A percentile compares a stretch with the other conserved stretches of the same genome.
Evolutionary conservation across 495 filamentous ascomycete genomes (phyloP).

Genomic region (Hyaloscypha bicolor): DNA sequence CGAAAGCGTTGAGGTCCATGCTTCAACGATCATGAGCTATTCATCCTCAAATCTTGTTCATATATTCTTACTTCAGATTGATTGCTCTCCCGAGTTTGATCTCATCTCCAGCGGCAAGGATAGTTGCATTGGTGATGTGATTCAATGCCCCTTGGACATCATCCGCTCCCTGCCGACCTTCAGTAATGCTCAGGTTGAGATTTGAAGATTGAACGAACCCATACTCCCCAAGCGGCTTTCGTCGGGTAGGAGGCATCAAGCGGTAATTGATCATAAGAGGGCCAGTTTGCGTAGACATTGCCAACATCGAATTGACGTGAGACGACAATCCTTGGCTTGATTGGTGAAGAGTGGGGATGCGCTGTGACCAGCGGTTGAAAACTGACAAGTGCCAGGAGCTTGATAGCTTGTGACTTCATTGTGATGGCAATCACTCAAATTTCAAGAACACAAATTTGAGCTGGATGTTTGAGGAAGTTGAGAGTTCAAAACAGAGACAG

Average conservation of each 20-base stretch:
- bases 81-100: constrained; percentile 6
- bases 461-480: neutral
- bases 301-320: constrained; percentile 8
- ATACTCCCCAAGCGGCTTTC: constrained; percentile 12
- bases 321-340: constrained; percentile 1
- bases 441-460: neutral
- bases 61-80: neutral
- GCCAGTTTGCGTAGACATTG: constrained; percentile 27
- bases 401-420: neutral
- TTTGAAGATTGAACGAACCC: neutral
- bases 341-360: constrained; percentile 1
- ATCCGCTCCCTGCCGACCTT: neutral
- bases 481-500: neutral
- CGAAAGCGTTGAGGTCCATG: constrained; percentile 7
- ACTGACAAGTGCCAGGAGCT: constrained; percentile 1
- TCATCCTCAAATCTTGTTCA: neutral
- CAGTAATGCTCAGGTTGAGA: neutral
- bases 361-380: neutral
- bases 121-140: constrained; percentile 1
- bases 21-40: neutral
- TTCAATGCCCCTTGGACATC: constrained; percentile 4
- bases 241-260: constrained; percentile 27
- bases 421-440: neutral
- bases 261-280: constrained; percentile 27
- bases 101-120: constrained; percentile 1